Evolutionary conservation across 805 yeast genomes (phyloP), one percentile per base, ranked within the genome.

Genomic region (Lipomyces orientalis): DNA sequence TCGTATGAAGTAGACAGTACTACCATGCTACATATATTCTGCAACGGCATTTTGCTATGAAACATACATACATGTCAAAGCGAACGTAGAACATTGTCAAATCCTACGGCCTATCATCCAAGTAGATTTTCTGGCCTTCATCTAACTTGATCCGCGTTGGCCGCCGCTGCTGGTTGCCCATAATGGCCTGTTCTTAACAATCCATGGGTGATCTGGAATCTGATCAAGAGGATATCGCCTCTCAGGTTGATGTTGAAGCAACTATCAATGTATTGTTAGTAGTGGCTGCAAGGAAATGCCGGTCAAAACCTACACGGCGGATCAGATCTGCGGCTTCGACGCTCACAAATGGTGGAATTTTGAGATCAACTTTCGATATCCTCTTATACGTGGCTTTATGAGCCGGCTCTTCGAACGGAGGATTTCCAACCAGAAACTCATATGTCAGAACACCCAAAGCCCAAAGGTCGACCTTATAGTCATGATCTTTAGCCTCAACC

Each of bases 371-470:
- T 67, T 84, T 86, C 8, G 89, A 88, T 52, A 95, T 95, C 69
- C 95, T 82, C 74, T 86, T 87, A 76, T 90, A 91, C 0, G 98
- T 95, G 19, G 88, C 85, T 34, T 75, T 69, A 67, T 88, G 89
- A 62, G 89, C 88, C 68, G 89, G 87, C 72, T 91, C 97, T 76
- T 93, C 97, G 77, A 94, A 94, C 0, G 98, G 98, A 0, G 99
- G 97, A 58, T 84, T 82, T 0, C 98, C 98, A 3, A 90, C 93
- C 1, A 94, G 79, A 61, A 95, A 84, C 77, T 94, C 99, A 75
- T 89, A 94, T 69, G 93, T 84, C 49, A 94, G 78, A 1, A 94
- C 87, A 0, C 99, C 99, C 63, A 94, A 80, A 0, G 98, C 91
- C 99, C 99, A 94, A 2, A 90, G 84, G 76, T 94, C 99, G 0